Conservation (phyloP, 2,329 filamentous ascomycete genomes). For the Ustulina deusta region DNA sequence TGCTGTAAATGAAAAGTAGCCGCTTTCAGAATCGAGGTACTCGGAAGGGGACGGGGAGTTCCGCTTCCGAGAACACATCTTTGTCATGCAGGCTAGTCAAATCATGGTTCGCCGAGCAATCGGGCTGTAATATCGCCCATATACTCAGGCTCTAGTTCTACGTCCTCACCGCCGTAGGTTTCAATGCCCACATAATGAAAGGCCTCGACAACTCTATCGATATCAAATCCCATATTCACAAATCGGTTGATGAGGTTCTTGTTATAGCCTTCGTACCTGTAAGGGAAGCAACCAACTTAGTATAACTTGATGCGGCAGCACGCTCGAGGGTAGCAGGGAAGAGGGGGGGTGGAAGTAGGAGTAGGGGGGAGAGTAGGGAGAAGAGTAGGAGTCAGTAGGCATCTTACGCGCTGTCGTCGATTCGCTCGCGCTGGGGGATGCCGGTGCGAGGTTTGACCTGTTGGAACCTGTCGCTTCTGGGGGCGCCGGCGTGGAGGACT, state of each 20-base stretch:
- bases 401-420: conserved; percentile 62
- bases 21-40: background rate
- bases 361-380: background rate
- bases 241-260: conserved; percentile 86
- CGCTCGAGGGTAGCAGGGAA: background rate
- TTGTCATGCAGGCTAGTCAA: too few species aligned
- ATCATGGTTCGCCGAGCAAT: conserved; percentile 77
- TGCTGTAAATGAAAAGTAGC: background rate
- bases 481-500: conserved; percentile 82
- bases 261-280: conserved; percentile 88
- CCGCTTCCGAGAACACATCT: background rate
- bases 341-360: background rate
- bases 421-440: conserved; percentile 62
- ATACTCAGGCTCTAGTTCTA: conserved; percentile 88
- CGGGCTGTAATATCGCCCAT: conserved; percentile 91
- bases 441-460: conserved; percentile 42
- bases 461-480: conserved; percentile 54
- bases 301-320: conserved; percentile 8
- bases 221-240: conserved; percentile 89
- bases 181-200: conserved; percentile 87
- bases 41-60: background rate
- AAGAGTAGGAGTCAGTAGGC: background rate
- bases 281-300: conserved; percentile 28
- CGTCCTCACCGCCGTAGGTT: conserved; percentile 79
- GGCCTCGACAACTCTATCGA: conserved; percentile 86